Evolutionary conservation across 2,329 filamentous ascomycete species (phyloP).

Genomic region (Tolypocladium pustulatum): DNA sequence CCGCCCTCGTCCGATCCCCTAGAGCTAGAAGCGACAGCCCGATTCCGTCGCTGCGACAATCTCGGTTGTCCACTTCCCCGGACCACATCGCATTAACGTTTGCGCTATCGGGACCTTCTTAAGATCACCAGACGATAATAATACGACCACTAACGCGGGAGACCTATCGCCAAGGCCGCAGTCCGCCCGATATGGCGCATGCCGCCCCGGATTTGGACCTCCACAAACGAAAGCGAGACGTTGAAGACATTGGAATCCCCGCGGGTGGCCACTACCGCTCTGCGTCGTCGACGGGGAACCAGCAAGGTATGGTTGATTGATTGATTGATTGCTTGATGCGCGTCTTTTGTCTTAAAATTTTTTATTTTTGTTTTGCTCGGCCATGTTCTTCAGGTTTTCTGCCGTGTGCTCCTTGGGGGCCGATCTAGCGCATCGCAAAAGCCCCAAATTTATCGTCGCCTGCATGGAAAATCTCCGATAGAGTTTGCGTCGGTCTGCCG

Average conservation of each 20-base stretch:
- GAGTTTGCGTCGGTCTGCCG: neutral
- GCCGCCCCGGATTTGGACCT: conserved; percentile 25
- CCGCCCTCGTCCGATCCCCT: neutral
- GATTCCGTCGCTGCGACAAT: neutral
- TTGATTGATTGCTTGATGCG: neutral
- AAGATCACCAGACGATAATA: neutral
- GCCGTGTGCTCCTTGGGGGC: neutral
- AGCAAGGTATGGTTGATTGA: conserved; percentile 28
- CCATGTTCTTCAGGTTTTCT: neutral
- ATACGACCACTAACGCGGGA: neutral
- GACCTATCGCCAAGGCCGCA: neutral
- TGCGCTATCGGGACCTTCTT: neutral
- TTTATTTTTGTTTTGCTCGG: neutral
- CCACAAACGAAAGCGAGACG: conserved; percentile 38
- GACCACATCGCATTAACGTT: neutral
- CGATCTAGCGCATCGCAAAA: neutral
- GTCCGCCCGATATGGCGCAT: conserved; percentile 26
- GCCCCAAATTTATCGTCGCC: neutral
- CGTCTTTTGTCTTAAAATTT: neutral
- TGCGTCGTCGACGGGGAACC: conserved; percentile 23
- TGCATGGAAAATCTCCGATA: neutral
- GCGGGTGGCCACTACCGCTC: conserved; percentile 28
- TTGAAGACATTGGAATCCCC: conserved; percentile 31
- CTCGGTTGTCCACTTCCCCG: neutral
- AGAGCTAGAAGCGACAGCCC: neutral